Base-by-base conservation (phyloP, 2,329 filamentous ascomycete genomes). In the Mariannaea sp. region DNA sequence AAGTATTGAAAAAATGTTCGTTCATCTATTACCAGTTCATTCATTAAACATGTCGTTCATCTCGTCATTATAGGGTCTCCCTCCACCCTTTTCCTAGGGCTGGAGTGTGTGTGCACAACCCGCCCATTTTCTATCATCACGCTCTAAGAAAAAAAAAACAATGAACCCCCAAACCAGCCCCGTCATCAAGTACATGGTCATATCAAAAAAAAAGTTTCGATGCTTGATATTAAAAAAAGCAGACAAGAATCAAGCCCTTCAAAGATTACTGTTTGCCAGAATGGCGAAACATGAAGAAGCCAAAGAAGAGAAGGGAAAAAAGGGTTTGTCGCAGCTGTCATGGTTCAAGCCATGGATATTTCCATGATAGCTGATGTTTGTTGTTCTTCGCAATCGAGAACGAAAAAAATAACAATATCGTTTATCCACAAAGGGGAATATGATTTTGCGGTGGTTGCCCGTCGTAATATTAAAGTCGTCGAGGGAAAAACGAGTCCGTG, bases 31-130 rank as follows among this genome's bases (percentile, higher is more conserved):
- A 41, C 24, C 49, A 59, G 45, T 55, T 69, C 66, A 46, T 55
- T 69, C 66, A 55, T 68, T 50, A 69, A 60, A 42, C 54, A 57
- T 62, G 39, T 44, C 54, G 59, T 63, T 68, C 66, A 53, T 68
- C 51, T 66, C 61, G 33, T 68, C 66, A 59, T 68, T 62, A 68
- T 52, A 56, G 40, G 46, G 38, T 49, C 49, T 55, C 36, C 43
- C 49, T 49, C 39, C 49, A 55, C 59, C 44, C n/a, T n/a, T n/a
- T n/a, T n/a, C 22, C 30, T 29, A 54, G 55, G 55, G 52, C 53
- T 39, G 44, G 44, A 51, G 51, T 60, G n/a, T n/a, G n/a, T 59
- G 49, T 57, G n/a, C 49, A 49, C 49, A 47, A 53, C 49, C 58
- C 57, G 59, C 10, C 17, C 67, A 66, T 66, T 67, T 51, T 67